Percentiles rank a stretch among this genome's conserved stretches.
Evolutionary conservation across 768 basidiomycete genomes (phyloP).

Genomic region (Boletellus sp.): DNA sequence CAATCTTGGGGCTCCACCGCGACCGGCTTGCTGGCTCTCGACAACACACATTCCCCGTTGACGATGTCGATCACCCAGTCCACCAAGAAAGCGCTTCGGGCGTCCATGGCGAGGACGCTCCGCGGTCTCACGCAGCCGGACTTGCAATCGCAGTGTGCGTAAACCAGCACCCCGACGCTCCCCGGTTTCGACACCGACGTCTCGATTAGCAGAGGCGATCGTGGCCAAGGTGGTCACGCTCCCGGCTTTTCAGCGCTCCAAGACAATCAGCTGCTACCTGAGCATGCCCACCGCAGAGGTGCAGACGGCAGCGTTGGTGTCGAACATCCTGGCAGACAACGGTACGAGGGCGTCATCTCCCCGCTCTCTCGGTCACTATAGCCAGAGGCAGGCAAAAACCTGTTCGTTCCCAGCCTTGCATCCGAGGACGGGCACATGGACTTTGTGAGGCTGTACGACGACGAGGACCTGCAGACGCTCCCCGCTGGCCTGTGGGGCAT

Average conservation of each 20-base stretch:
- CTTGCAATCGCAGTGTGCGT: conserved; percentile 59
- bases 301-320: conserved; percentile 51
- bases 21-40: not conserved
- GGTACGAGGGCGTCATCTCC: conserved; percentile 42
- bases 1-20: not conserved
- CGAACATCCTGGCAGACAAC: conserved; percentile 45
- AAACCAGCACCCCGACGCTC: not conserved
- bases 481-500: conserved; percentile 72
- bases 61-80: conserved; percentile 29
- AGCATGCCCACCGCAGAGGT: conserved; percentile 76
- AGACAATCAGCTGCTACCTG: conserved; percentile 67
- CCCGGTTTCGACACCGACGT: conserved; percentile 1
- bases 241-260: conserved; percentile 47
- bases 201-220: conserved; percentile 33
- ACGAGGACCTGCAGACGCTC: conserved; percentile 54
- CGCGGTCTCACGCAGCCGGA: conserved; percentile 40
- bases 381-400: conserved; percentile 46
- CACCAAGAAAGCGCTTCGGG: conserved; percentile 56
- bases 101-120: conserved; percentile 44
- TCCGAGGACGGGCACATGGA: conserved; percentile 53
- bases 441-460: conserved; percentile 56
- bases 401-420: conserved; percentile 69
- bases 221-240: conserved; percentile 45
- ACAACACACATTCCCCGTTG: not conserved
- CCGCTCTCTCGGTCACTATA: not conserved